Percentiles rank a stretch among this genome's conserved stretches.
Conservation (phyloP, 2,329 filamentous ascomycete genomes). For the Cladophialophora chaetospira region DNA sequence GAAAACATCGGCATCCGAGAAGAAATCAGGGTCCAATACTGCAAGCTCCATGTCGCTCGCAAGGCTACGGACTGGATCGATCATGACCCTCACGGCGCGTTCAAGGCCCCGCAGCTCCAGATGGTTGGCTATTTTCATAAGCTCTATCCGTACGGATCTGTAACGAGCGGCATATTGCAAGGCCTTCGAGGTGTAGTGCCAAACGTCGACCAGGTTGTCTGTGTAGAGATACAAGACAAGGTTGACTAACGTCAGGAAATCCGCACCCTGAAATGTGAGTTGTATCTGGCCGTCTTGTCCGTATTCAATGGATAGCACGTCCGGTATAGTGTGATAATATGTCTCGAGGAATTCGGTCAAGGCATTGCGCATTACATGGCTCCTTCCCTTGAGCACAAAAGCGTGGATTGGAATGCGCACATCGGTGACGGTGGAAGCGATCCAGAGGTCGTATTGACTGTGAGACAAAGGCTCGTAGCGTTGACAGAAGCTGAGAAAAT, state of each 20-base stretch:
- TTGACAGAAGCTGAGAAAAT: slow-evolving; percentile 38
- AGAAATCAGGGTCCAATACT: slow-evolving; percentile 68
- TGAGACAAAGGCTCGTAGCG: slow-evolving; percentile 31
- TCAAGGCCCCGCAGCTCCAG: slow-evolving; percentile 74
- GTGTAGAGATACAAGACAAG: slow-evolving; percentile 78
- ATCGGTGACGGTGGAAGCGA: slow-evolving; percentile 63
- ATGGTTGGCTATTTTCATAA: slow-evolving; percentile 80
- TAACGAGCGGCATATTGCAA: slow-evolving; percentile 70
- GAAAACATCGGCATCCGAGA: slow-evolving; percentile 76
- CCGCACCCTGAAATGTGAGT: slow-evolving; percentile 69
- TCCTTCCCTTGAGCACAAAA: slow-evolving; percentile 77
- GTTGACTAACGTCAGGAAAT: slow-evolving; percentile 78
- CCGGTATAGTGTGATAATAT: slow-evolving; percentile 59
- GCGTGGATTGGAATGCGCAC: slow-evolving; percentile 77
- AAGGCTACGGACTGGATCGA: slow-evolving; percentile 63
- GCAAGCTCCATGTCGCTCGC: slow-evolving; percentile 71
- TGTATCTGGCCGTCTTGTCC: slow-evolving; percentile 55
- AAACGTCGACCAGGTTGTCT: slow-evolving; percentile 78
- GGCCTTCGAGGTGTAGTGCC: slow-evolving; percentile 73
- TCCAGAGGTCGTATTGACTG: slow-evolving; percentile 42
- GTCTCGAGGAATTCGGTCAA: slow-evolving; percentile 60
- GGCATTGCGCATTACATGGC: slow-evolving; percentile 64
- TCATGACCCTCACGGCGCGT: slow-evolving; percentile 74
- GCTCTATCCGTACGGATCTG: slow-evolving; percentile 75
- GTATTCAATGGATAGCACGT: slow-evolving; percentile 61